Conservation (phyloP, 306 rosid genomes). For the Sicyos baderoa region DNA sequence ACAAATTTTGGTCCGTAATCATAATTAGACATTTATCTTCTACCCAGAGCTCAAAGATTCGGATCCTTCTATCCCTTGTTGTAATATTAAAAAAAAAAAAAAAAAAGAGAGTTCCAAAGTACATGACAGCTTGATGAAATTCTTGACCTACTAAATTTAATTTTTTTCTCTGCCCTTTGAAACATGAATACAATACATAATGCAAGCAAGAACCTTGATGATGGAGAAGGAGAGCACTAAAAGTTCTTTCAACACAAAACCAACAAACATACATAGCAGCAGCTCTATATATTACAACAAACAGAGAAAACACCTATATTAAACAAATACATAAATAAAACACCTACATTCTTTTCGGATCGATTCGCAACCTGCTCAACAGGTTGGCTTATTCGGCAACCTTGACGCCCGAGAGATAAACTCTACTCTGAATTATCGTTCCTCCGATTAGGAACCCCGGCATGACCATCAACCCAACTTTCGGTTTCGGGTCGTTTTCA, state of each 20-base stretch:
- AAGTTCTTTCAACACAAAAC: not conserved
- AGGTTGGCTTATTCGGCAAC: slow-evolving; percentile 60
- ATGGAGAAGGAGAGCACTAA: no score
- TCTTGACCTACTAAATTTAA: not conserved
- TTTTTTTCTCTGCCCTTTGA: not conserved
- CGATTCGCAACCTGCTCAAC: slow-evolving; percentile 14
- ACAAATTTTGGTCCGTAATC: no score
- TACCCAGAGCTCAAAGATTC: no score
- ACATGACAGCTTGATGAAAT: not conserved
- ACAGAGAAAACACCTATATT: slow-evolving; percentile 10
- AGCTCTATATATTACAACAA: slow-evolving; percentile 16
- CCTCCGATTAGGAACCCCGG: slow-evolving; percentile 89
- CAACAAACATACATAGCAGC: not conserved
- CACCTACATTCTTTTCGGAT: slow-evolving; percentile 16
- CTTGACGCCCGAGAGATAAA: slow-evolving; percentile 89
- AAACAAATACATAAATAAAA: slow-evolving; percentile 30
- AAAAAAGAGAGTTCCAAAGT: no score
- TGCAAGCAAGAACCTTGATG: not conserved
- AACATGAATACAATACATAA: slow-evolving; percentile 1
- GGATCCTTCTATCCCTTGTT: no score
- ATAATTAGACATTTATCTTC: no score
- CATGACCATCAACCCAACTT: slow-evolving; percentile 93
- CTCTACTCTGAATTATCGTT: slow-evolving; percentile 85
- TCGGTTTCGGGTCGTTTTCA: slow-evolving; percentile 58
- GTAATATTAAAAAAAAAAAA: no score